These are phyloP conservation scores for Picea glauca DNA, from an alignment of 75 land plant species.

Conservation along the genomic window DNA sequence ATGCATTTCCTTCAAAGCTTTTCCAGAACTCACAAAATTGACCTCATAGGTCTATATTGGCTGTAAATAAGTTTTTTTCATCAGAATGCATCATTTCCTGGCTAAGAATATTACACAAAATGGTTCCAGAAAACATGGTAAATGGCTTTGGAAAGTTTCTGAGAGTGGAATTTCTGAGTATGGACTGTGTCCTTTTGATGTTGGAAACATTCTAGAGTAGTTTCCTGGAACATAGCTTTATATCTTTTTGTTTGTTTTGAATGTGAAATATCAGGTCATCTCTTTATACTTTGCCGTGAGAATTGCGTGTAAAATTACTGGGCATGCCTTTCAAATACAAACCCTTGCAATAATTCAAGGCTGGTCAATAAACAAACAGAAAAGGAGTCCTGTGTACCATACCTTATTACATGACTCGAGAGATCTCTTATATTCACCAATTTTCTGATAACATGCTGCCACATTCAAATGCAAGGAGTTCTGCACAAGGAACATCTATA, in stretches of 20 bases:
- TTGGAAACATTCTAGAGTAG: background rate
- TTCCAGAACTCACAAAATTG: background rate
- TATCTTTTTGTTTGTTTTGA: background rate
- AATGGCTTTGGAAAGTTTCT: background rate
- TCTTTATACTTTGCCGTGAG: background rate
- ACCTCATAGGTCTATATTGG: background rate
- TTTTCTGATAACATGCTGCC: slow-evolving; percentile 88
- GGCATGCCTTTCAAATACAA: background rate
- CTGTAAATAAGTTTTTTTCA: background rate
- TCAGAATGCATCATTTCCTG: background rate
- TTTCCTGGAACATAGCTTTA: background rate
- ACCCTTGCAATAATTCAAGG: background rate
- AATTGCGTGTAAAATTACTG: background rate
- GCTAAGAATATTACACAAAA: background rate
- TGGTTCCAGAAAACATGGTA: background rate
- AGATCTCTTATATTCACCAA: slow-evolving; percentile 74
- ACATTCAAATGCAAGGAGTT: slow-evolving; percentile 80
- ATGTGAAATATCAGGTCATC: background rate
- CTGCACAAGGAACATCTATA: slow-evolving; percentile 32
- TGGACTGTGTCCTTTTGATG: background rate
- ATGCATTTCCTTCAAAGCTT: background rate
- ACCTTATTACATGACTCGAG: slow-evolving; percentile 92
- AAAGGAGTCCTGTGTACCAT: slow-evolving; percentile 6
- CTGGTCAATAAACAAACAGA: background rate
- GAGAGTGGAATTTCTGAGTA: background rate